These are phyloP conservation scores for Cryphonectria nitschkei DNA, from an alignment of 2,329 filamentous ascomycete species.

Conservation along the genomic window DNA sequence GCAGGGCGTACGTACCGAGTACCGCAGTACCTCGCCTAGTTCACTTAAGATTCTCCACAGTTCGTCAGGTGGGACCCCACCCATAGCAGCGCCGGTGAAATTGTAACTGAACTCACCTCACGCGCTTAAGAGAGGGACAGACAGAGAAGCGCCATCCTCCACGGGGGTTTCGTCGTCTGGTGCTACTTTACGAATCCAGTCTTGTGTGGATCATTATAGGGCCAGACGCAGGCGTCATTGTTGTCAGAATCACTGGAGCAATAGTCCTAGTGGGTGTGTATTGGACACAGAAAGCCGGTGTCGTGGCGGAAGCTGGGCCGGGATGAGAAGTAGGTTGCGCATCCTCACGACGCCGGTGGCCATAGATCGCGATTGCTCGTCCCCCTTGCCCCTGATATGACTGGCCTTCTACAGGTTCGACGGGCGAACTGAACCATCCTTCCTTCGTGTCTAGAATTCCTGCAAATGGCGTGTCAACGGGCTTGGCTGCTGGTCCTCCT, in stretches of 20 bases:
- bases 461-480: neutral
- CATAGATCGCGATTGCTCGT: neutral
- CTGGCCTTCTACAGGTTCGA: too few species aligned
- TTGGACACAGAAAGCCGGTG: neutral
- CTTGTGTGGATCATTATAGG: too few species aligned
- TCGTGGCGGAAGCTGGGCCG: neutral
- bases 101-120: neutral
- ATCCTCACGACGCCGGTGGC: neutral
- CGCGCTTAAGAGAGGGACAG: neutral
- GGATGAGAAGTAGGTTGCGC: neutral
- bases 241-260: neutral
- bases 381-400: too few species aligned
- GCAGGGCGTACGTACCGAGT: neutral
- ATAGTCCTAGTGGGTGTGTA: neutral
- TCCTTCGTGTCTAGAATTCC: neutral
- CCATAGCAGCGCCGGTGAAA: neutral
- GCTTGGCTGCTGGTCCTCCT: neutral
- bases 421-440: too few species aligned
- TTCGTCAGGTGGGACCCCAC: neutral
- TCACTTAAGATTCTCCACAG: neutral
- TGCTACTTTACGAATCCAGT: too few species aligned
- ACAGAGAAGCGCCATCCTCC: neutral
- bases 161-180: too few species aligned
- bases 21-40: constrained; percentile 3
- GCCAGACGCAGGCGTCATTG: neutral